A percentile compares a stretch with the other conserved stretches of the same genome.
phyloP scores from a whole-genome alignment of 257 asterid species.

The Solanum okadae region DNA sequence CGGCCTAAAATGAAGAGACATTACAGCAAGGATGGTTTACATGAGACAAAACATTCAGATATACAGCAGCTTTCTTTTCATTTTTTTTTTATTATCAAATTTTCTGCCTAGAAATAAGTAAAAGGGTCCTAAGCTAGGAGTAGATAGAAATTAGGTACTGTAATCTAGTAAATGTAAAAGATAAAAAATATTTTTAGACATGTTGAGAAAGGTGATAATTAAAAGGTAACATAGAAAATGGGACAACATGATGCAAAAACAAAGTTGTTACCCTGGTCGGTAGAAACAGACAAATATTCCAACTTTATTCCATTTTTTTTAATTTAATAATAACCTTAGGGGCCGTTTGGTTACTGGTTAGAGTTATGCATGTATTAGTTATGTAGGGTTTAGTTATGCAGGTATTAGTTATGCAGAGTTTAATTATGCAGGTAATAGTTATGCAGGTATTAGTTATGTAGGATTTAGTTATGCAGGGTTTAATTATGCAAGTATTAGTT shows the following conservation, averaged over 20 bases:
- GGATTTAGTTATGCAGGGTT: no score
- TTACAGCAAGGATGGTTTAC: slow-evolving; percentile 31
- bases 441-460: no score
- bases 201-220: not conserved
- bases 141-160: not conserved
- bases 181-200: not conserved
- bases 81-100: slow-evolving; percentile 23
- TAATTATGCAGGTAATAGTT: no score
- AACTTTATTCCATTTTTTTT: slow-evolving; percentile 4
- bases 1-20: slow-evolving; percentile 9
- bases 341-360: no score
- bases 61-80: not conserved
- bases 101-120: slow-evolving; percentile 16
- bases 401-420: no score
- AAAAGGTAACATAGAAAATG: not conserved
- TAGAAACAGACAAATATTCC: slow-evolving; percentile 35
- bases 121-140: not conserved
- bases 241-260: slow-evolving; percentile 32
- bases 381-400: no score
- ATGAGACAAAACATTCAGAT: slow-evolving; percentile 51
- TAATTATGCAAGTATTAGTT: no score
- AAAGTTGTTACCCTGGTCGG: slow-evolving; percentile 37
- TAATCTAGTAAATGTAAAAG: not conserved
- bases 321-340: not conserved
- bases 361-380: no score